Evolutionary conservation across 352 stramenopile genomes (phyloP), one percentile per base, ranked within the genome.

Genomic region (Phytophthora boehmeriae): DNA sequence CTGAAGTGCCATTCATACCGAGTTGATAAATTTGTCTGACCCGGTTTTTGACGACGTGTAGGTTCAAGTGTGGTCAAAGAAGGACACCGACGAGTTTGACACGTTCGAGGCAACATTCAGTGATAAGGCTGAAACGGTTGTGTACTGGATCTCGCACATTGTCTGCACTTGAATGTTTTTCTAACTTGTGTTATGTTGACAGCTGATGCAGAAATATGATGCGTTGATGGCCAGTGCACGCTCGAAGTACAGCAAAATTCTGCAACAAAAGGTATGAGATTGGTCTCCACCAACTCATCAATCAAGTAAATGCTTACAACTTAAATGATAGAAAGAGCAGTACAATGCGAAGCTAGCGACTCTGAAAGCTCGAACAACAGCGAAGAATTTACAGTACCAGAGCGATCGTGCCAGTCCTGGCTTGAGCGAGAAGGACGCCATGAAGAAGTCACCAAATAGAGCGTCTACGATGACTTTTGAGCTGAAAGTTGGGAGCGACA

Each of bases 191-290:
- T 20, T 17, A n/a, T 27, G 4, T 6, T 27, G 38, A 38, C 54
- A 76, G 68, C 17, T 76, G 14, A 61, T 64, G 20, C 38, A 70
- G 35, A 53, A 19, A 59, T 76, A 76, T 32, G 28, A 63, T 41
- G 28, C 32, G 3, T 25, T 72, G 28, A 27, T 17, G 38, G 42
- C 34, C 23, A 44, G 53, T 34, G 63, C 44, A 8, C 63, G 58
- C 30, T 60, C 54, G 48, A 72, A 69, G 16, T 66, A 66, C 36
- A 30, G n/a, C 44, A 75, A 63, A 17, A 63, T 64, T 48, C 36
- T 69, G 43, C 17, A 9, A 41, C 52, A 69, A 19, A 75, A 72
- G 54, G 67, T 75, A 57, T n/a, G 17, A 8, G 34, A 2, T 52
- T 43, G 35, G 8, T 38, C 22, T 43, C 25, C 25, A n/a, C 57